phyloP scores from a whole-genome alignment of 805 yeast genomes.

The Brettanomyces bruxellensis region DNA sequence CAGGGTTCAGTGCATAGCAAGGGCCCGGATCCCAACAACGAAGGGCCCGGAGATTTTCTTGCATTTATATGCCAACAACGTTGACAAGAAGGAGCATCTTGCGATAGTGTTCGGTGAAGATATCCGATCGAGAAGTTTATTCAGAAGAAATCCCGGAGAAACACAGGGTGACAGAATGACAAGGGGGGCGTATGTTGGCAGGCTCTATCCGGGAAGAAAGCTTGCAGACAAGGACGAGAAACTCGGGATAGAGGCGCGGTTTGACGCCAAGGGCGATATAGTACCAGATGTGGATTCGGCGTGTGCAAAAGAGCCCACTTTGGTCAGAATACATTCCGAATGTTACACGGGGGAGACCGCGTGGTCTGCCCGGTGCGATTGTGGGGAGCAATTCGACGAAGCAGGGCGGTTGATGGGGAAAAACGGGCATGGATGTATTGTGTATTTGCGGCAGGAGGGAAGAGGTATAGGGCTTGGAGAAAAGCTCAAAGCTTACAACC shows the following conservation, averaged over 20 bases:
- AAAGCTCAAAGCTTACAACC: constrained; percentile 89
- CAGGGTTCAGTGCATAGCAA: constrained; percentile 73
- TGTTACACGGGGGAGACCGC: constrained; percentile 99
- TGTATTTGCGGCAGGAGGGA: constrained; percentile 94
- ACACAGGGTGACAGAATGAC: constrained; percentile 93
- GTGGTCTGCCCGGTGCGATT: constrained; percentile 98
- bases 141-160: constrained; percentile 52
- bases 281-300: constrained; percentile 19
- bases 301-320: constrained; percentile 30
- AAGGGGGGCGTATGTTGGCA: constrained; percentile 95
- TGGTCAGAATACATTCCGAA: constrained; percentile 91
- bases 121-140: constrained; percentile 70
- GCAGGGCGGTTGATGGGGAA: constrained; percentile 91
- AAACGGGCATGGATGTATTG: constrained; percentile 87
- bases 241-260: constrained; percentile 28
- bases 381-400: constrained; percentile 98
- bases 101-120: constrained; percentile 96
- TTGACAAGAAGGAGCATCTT: constrained; percentile 88
- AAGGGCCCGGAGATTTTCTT: constrained; percentile 89
- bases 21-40: constrained; percentile 96
- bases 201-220: constrained; percentile 76
- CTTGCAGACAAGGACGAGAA: constrained; percentile 55
- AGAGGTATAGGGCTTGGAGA: constrained; percentile 99
- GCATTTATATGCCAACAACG: constrained; percentile 78
- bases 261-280: constrained; percentile 33